Base-by-base conservation (phyloP, 306 rosid species). In the Betula pendula region DNA sequence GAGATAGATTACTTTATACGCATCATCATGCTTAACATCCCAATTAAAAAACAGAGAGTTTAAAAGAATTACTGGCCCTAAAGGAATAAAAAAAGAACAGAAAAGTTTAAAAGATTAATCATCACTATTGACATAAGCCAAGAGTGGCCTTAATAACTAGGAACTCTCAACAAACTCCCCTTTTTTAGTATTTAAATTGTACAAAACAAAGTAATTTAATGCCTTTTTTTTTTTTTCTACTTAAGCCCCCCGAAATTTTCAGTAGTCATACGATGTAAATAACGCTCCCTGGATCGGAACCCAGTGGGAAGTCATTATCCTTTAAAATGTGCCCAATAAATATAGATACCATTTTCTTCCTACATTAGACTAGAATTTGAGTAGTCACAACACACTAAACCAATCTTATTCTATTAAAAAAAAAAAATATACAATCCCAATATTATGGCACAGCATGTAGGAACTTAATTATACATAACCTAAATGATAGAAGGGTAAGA, bases 401-500 rank as follows among this genome's bases (percentile, higher is more conserved):
- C 42, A 29, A 13, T 20, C 11, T 27, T 29, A 15, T 38, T 38
- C 48, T 66, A 14, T 56, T 12, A n/a, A n/a, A n/a, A n/a, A n/a
- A 19, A 38, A 19, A 25, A 59, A 27, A 2, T 13, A 59, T 0
- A 22, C 15, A 56, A 14, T 27, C 14, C 38, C 67, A 4, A n/a
- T 0, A 24, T 2, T 24, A 29, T 45, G 53, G 22, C 1, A n/a
- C 3, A 48, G 17, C 6, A 71, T 8, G 27, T 24, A 25, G 16
- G 63, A 74, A 70, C 15, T 2, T 6, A 82, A n/a, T n/a, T n/a
- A 81, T 16, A 43, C 73, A 20, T 78, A n/a, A 92, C 98, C 98
- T 73, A n/a, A 94, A 86, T 65, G 97, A 94, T 89, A 2, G 98
- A 94, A 76, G 98, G 70, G 95, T 87, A 71, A 94, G 96, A 78